Conservation (phyloP, 768 basidiomycete genomes). For the Cantharellus anzutake region DNA sequence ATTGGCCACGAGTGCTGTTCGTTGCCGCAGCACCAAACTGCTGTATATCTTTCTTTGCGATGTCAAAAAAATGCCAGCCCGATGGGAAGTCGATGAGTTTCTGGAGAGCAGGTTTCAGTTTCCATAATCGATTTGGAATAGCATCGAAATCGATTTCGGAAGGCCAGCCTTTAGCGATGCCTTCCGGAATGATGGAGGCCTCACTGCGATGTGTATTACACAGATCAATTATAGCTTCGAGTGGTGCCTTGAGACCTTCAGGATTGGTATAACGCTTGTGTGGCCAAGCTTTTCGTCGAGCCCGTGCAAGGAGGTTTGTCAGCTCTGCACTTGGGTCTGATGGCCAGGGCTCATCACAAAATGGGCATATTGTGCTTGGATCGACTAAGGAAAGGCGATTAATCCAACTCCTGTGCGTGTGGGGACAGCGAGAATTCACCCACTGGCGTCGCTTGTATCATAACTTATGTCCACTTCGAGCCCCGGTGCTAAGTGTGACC, state of each 20-base stretch:
- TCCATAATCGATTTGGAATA: conserved; percentile 32
- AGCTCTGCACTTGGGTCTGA: conserved; percentile 39
- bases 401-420: not conserved
- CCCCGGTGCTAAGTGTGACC: no score
- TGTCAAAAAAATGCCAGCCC: conserved; percentile 41
- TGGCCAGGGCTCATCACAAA: conserved; percentile 58
- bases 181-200: conserved; percentile 49
- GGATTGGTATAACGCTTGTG: conserved; percentile 54
- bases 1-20: conserved; percentile 53
- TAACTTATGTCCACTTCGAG: no score
- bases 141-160: conserved; percentile 43
- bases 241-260: conserved; percentile 34
- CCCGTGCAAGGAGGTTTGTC: conserved; percentile 29
- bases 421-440: no score
- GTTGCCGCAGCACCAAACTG: conserved; percentile 45
- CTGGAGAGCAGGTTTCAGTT: conserved; percentile 32
- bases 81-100: conserved; percentile 20
- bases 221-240: conserved; percentile 38
- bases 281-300: conserved; percentile 32
- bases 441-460: no score
- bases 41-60: conserved; percentile 41
- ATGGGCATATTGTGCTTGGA: conserved; percentile 56
- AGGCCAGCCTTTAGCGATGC: conserved; percentile 57
- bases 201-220: conserved; percentile 73
- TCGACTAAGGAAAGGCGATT: not conserved